phyloP scores from a whole-genome alignment of 2,329 filamentous ascomycete genomes.

The Fusarium miscanthi region DNA sequence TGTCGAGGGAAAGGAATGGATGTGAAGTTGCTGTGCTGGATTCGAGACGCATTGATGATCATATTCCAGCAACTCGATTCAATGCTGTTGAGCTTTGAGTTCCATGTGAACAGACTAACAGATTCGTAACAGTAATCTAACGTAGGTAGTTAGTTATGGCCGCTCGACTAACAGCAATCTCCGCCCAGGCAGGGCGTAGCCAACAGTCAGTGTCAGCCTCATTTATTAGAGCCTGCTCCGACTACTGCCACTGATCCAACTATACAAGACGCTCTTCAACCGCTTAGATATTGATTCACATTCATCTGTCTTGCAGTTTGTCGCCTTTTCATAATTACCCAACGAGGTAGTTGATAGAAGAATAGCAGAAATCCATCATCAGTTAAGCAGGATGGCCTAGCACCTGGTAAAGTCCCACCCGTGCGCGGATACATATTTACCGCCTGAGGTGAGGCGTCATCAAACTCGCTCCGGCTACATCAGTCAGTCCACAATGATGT shows the following conservation, averaged over 20 bases:
- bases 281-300: background rate
- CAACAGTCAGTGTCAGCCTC: conserved; percentile 8
- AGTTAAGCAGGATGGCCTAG: conserved; percentile 26
- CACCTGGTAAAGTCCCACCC: conserved; percentile 34
- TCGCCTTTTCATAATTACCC: background rate
- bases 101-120: background rate
- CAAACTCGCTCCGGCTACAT: conserved; percentile 40
- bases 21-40: background rate
- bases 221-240: conserved; percentile 2
- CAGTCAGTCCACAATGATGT: conserved; percentile 49
- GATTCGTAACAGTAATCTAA: background rate
- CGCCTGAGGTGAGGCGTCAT: conserved; percentile 42
- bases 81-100: conserved; percentile 18
- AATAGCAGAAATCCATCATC: background rate
- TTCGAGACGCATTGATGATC: background rate
- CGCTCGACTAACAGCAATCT: background rate
- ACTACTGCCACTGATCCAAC: background rate
- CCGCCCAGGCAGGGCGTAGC: background rate
- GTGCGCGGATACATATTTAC: conserved; percentile 27
- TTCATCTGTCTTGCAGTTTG: background rate
- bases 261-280: background rate
- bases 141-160: background rate
- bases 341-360: background rate
- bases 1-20: background rate
- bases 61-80: background rate